A percentile compares a stretch with the other conserved stretches of the same genome.
These are phyloP conservation scores for Talaromyces liani DNA, from an alignment of 495 filamentous ascomycete species.

Conservation along the genomic window DNA sequence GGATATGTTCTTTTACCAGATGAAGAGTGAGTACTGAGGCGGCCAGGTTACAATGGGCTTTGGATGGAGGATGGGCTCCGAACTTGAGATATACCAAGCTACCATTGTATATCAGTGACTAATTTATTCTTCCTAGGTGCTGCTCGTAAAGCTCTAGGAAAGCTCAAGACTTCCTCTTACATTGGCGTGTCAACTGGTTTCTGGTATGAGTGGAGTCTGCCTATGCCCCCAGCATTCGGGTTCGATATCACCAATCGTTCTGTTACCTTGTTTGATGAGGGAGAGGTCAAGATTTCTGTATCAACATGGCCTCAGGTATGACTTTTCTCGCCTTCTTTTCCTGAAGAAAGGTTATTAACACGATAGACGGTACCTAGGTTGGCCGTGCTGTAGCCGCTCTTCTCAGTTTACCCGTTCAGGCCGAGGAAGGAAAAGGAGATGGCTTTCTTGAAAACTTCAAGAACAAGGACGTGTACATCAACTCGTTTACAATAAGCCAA, in stretches of 20 bases:
- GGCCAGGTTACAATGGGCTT: not conserved
- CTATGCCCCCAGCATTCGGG: slow-evolving; percentile 24
- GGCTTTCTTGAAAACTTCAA: slow-evolving; percentile 22
- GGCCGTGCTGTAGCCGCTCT: slow-evolving; percentile 38
- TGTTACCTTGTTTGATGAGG: slow-evolving; percentile 42
- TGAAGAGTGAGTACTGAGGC: slow-evolving; percentile 6
- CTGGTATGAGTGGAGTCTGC: slow-evolving; percentile 49
- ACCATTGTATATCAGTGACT: not conserved
- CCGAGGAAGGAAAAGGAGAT: slow-evolving; percentile 31
- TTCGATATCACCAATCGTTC: slow-evolving; percentile 33
- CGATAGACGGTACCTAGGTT: not conserved
- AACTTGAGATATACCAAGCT: not conserved
- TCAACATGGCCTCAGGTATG: slow-evolving; percentile 34
- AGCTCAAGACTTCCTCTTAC: slow-evolving; percentile 39
- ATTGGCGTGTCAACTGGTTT: slow-evolving; percentile 39
- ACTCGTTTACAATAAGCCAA: slow-evolving; percentile 42
- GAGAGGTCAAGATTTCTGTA: slow-evolving; percentile 27
- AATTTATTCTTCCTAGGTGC: not conserved
- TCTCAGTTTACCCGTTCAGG: slow-evolving; percentile 34
- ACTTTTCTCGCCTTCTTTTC: not conserved
- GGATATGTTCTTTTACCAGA: slow-evolving; percentile 22
- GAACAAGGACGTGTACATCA: slow-evolving; percentile 37
- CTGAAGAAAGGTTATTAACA: not conserved
- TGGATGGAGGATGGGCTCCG: not conserved
- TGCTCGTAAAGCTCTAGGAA: slow-evolving; percentile 27